Percentiles rank a stretch among this genome's conserved stretches.
phyloP scores from a whole-genome alignment of 441 rosid genomes.

The Erysimum pusillum region DNA sequence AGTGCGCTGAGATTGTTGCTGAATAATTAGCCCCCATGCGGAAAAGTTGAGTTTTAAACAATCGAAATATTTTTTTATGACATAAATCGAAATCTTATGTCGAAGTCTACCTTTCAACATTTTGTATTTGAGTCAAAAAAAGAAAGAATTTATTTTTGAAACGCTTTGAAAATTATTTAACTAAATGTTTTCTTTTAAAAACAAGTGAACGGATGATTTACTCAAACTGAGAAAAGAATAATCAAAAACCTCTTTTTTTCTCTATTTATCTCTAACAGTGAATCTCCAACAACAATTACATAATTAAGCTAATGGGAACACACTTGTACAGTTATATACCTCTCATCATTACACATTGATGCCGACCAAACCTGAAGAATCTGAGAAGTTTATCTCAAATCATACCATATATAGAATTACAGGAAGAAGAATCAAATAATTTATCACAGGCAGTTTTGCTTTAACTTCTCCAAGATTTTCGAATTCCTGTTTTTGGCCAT shows the following conservation, averaged over 20 bases:
- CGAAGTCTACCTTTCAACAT: no score
- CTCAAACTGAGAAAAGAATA: background rate
- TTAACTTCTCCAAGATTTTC: conserved; percentile 25
- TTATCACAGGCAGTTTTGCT: conserved; percentile 22
- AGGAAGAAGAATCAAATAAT: conserved; percentile 28
- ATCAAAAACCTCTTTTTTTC: background rate
- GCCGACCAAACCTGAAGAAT: conserved; percentile 42
- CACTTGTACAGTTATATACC: conserved; percentile 47
- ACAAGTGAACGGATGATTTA: background rate
- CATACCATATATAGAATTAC: conserved; percentile 31
- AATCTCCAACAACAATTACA: conserved; percentile 35
- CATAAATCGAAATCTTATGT: no score
- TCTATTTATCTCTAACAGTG: conserved; percentile 27
- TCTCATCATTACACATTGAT: conserved; percentile 39
- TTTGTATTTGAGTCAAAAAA: no score
- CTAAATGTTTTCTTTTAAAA: no score
- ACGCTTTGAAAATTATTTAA: no score
- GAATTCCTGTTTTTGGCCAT: conserved; percentile 4
- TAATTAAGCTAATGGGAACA: conserved; percentile 24
- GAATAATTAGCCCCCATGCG: background rate
- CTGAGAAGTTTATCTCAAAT: conserved; percentile 32
- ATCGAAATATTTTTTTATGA: no score
- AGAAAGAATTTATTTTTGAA: no score
- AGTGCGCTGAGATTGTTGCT: background rate
- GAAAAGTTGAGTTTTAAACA: background rate